A percentile compares a stretch with the other conserved stretches of the same genome.
Conservation (phyloP, 2,329 filamentous ascomycete genomes). For the Zasmidium citrigriseum region DNA sequence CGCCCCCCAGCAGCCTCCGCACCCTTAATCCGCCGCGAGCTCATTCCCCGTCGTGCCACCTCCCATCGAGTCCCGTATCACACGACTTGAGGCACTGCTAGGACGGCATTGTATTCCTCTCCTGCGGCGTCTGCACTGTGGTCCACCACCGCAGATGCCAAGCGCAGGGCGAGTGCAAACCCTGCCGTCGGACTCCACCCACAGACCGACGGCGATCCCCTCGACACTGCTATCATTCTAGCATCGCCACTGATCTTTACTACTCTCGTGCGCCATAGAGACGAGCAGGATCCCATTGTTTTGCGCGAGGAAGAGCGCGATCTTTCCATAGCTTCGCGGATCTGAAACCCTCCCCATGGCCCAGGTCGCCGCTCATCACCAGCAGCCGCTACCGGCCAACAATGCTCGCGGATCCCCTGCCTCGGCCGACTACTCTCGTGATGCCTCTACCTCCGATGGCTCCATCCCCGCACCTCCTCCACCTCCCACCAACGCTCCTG, state of each 20-base stretch:
- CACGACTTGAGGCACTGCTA: neutral
- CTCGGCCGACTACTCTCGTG: constrained; percentile 32
- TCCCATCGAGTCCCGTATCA: neutral
- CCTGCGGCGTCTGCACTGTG: neutral
- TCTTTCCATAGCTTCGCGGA: neutral
- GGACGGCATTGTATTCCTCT: neutral
- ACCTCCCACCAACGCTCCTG: constrained; percentile 43
- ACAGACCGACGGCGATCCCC: constrained; percentile 10
- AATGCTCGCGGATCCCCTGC: constrained; percentile 31
- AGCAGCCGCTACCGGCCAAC: constrained; percentile 26
- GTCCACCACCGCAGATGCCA: constrained; percentile 2
- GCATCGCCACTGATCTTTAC: neutral
- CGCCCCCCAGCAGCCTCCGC: neutral
- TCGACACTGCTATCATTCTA: neutral
- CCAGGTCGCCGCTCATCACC: constrained; percentile 32
- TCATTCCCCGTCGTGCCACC: neutral
- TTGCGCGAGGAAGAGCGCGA: neutral
- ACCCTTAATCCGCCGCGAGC: neutral
- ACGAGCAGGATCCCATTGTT: neutral
- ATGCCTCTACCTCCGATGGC: constrained; percentile 33
- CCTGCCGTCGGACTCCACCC: constrained; percentile 13
- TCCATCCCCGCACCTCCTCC: constrained; percentile 41
- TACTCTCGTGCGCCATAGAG: neutral
- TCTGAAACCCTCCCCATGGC: constrained; percentile 30
- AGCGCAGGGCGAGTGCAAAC: constrained; percentile 9